Base-by-base conservation (phyloP, 2,329 filamentous ascomycete species). In the Aphanoascus verrucosus region DNA sequence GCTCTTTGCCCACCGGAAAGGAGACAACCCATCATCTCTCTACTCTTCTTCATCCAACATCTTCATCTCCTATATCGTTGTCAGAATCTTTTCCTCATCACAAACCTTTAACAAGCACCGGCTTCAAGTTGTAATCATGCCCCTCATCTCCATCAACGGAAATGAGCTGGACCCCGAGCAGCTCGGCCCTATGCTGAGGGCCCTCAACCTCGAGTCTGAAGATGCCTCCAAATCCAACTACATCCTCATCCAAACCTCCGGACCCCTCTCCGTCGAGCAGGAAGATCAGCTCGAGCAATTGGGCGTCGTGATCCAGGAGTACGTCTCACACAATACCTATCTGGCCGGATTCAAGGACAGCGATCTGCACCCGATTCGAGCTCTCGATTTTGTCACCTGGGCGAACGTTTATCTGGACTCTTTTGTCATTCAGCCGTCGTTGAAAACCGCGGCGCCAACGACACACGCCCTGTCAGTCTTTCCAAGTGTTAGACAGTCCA, bases 141-240 rank as follows among this genome's bases (percentile, higher is more conserved):
- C 55, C 48, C 14, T 54, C 47, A 56, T 56, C 28, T 54, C 46
- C 14, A 56, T 56, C 48, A 56, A 54, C 40, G 55, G 55, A 14
- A 56, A 56, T 45, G 47, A 51, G 12, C 41, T 56, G n/a, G 46
- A 56, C 35, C 55, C 55, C 11, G 46, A 56, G 37, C 20, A 46
- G 20, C 55, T 51, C n/a, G 31, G 32, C 5, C 54, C 50, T 35
- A 37, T 56, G 20, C 46, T 56, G 31, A 48, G 35, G 23, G 55
- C 55, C 37, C 43, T 56, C 35, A 34, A 46, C 9, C 47, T 56
- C 4, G 55, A 56, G 46, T 51, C 51, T n/a, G 51, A 56, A 43
- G 55, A 56, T 28, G 46, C 55, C 23, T 53, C 55, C 41, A 51
- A 56, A 14, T 56, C 55, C 28, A 34, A 56, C 47, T 56, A 54